Evolutionary conservation across 257 asterid genomes (phyloP), one percentile per base, ranked within the genome.

Genomic region (Salvia hispanica): DNA sequence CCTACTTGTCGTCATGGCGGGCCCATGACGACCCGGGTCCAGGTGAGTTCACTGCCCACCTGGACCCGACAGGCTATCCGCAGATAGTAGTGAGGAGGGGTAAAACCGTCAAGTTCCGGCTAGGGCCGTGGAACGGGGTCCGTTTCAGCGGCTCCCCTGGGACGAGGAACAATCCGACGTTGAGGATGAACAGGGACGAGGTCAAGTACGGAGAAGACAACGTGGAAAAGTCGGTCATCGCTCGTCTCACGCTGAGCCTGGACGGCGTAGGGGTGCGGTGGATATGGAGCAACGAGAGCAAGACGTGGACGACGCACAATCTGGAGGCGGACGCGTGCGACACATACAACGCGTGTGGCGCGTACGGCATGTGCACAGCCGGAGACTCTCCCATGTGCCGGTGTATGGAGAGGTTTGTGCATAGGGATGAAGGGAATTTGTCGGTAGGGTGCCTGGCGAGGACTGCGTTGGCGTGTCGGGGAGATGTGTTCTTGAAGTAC

Each of bases 261-360:
- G 46, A 18, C 15, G 84, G 86, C 1, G 28, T 51, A 5, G 65
- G 47, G 0, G 58, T 50, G 46, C 28, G 76, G 3, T 21, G 69
- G 84, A 74, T 9, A 2, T 80, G 85, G 83, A 70, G 57, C 12
- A 67, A 75, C 0, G 33, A 36, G 34, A 71, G 37, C 4, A 36
- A n/a, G 21, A 25, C 48, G 0, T 87, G 95, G 95, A 15, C 4
- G 1, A 12, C 12, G 4, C 62, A 56, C 67, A 25, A 67, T 9
- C 61, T 39, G 5, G 61, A 78, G 2, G n/a, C 53, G 4, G 84
- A 79, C 36, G 58, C 6, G 0, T 80, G 90, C 9, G 91, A 81
- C 43, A 9, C 2, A 8, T 87, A 84, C 48, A 62, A 39, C 21
- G 6, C 42, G 3, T 84, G 95, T 55, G 89, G 91, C 0, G 58